Conservation (phyloP, 140 eudicot genomes). For the Ambrosia hybrid region DNA sequence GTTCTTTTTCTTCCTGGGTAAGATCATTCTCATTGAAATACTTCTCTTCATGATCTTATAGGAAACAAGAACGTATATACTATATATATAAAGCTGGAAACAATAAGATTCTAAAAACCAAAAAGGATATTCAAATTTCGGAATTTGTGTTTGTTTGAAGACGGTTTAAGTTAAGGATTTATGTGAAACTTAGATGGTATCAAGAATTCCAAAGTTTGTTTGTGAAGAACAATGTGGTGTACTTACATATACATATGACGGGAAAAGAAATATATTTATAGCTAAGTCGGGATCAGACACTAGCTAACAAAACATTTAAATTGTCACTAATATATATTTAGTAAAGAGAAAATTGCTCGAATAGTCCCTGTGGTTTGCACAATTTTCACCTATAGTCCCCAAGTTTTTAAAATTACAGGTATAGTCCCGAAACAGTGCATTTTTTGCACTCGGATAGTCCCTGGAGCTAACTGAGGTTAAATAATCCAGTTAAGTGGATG, state of each 20-base stretch:
- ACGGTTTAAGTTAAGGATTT: not conserved
- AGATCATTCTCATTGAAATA: not conserved
- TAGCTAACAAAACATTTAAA: too few relatives aligned
- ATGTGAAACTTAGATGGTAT: conserved; percentile 6
- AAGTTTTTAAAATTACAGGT: too few relatives aligned
- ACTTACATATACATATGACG: not conserved
- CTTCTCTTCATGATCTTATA: conserved; percentile 23
- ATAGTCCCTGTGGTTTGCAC: too few relatives aligned
- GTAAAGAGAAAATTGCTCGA: too few relatives aligned
- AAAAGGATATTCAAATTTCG: not conserved
- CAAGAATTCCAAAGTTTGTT: conserved; percentile 30
- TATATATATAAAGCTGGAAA: not conserved
- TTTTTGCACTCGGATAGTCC: too few relatives aligned
- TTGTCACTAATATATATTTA: too few relatives aligned
- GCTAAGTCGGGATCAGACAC: not conserved
- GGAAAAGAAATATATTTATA: conserved; percentile 1
- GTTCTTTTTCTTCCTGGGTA: conserved; percentile 24
- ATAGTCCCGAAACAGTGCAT: too few relatives aligned
- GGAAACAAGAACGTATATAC: not conserved
- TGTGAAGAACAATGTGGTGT: conserved; percentile 31
- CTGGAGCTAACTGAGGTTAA: too few relatives aligned
- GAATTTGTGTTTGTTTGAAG: conserved; percentile 20
- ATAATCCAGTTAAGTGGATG: too few relatives aligned
- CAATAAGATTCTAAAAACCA: not conserved
- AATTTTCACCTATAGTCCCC: too few relatives aligned